Conservation (phyloP, 2,329 filamentous ascomycete species). For the Trichoderma sp. region DNA sequence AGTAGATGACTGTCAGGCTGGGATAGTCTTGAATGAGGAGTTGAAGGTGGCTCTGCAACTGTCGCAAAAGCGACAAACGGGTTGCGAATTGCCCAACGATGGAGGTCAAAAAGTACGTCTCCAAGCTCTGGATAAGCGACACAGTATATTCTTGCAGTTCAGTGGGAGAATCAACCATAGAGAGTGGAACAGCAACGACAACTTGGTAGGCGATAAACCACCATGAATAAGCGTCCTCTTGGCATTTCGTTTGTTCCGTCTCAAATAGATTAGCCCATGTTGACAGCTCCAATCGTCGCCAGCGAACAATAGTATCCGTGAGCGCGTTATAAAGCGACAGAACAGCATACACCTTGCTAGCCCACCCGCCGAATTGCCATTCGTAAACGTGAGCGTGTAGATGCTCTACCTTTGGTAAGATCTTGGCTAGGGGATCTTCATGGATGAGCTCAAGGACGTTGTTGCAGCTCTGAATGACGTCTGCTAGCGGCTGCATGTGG, state of each 20-base stretch:
- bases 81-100: conserved; percentile 78
- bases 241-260: conserved; percentile 74
- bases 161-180: conserved; percentile 59
- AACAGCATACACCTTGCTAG: conserved; percentile 75
- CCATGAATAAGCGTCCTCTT: conserved; percentile 82
- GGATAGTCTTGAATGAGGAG: conserved; percentile 62
- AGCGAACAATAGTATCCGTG: conserved; percentile 79
- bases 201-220: conserved; percentile 97
- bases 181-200: conserved; percentile 73
- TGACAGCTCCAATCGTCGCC: conserved; percentile 86
- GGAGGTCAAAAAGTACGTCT: conserved; percentile 76
- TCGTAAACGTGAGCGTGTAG: conserved; percentile 84
- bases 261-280: conserved; percentile 92
- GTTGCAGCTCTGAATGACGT: conserved; percentile 75
- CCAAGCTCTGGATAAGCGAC: conserved; percentile 72
- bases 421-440: conserved; percentile 80
- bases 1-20: conserved; percentile 57
- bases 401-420: conserved; percentile 84
- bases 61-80: conserved; percentile 69
- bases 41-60: conserved; percentile 65
- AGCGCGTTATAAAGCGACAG: conserved; percentile 71
- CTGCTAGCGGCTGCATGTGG: conserved; percentile 73
- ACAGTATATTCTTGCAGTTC: conserved; percentile 65
- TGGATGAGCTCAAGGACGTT: conserved; percentile 75
- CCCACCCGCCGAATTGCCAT: conserved; percentile 87